A percentile compares a stretch with the other conserved stretches of the same genome.
phyloP scores from a whole-genome alignment of 768 basidiomycete species.

The Suillus variegatus region DNA sequence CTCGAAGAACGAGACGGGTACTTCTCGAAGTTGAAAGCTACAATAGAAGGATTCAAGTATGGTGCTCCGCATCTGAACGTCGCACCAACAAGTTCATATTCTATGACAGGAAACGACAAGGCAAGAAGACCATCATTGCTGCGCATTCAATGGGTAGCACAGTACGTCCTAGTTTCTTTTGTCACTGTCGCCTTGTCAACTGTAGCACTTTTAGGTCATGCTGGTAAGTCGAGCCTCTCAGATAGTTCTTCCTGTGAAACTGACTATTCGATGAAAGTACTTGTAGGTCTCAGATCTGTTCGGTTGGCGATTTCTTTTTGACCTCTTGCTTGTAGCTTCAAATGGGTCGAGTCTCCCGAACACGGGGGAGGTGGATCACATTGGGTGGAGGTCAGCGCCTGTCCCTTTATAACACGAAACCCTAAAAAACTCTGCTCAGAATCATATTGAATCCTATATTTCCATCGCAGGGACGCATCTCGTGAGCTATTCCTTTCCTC shows the following conservation, averaged over 20 bases:
- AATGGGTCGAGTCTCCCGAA: conserved; percentile 92
- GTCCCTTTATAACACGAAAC: background rate
- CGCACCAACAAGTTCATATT: background rate
- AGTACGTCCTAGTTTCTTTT: conserved; percentile 41
- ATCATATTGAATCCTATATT: conserved; percentile 84
- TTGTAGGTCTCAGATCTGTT: conserved; percentile 57
- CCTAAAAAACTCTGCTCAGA: conserved; percentile 37
- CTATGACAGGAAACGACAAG: conserved; percentile 56
- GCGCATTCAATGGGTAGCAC: conserved; percentile 88
- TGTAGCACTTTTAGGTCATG: conserved; percentile 47
- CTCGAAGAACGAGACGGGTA: conserved; percentile 91
- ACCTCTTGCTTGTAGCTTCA: conserved; percentile 54
- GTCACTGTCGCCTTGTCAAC: conserved; percentile 37
- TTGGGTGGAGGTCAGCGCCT: conserved; percentile 82
- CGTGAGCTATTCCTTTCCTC: conserved; percentile 40
- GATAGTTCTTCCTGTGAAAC: conserved; percentile 7
- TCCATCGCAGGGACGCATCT: conserved; percentile 87
- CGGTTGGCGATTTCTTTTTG: conserved; percentile 9
- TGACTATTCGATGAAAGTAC: conserved; percentile 52
- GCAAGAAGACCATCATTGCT: conserved; percentile 78
- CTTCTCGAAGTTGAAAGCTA: conserved; percentile 78
- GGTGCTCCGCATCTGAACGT: conserved; percentile 18
- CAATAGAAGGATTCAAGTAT: conserved; percentile 79
- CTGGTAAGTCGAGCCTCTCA: conserved; percentile 34
- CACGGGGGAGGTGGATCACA: conserved; percentile 79